Evolutionary conservation across 2,329 filamentous ascomycete species (phyloP).

Genomic region (Trichophyton equinum): DNA sequence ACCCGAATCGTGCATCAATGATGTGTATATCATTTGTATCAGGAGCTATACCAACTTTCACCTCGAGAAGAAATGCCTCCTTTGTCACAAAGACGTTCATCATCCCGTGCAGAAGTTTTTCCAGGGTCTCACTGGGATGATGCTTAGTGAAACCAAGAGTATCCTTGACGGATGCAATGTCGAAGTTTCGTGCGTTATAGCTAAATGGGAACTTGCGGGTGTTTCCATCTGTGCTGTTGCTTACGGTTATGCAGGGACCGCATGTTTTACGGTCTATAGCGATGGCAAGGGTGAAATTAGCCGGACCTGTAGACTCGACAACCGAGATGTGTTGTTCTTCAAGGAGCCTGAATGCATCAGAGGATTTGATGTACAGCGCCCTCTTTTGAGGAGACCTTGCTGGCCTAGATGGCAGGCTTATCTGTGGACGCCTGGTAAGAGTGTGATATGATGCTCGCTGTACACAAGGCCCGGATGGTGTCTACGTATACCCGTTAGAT

Average conservation of each 20-base stretch:
- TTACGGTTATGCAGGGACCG: constrained; percentile 52
- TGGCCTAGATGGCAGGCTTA: neutral
- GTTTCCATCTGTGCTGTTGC: constrained; percentile 34
- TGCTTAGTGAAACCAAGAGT: constrained; percentile 42
- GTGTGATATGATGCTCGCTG: constrained; percentile 46
- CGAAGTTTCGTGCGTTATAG: constrained; percentile 38
- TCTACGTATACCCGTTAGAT: constrained; percentile 12
- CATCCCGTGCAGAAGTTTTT: constrained; percentile 42
- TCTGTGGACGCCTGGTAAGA: constrained; percentile 15
- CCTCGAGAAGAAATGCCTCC: constrained; percentile 52
- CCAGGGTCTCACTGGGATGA: constrained; percentile 30
- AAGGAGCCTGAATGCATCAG: constrained; percentile 45
- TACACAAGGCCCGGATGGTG: constrained; percentile 16
- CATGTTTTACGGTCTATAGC: constrained; percentile 51
- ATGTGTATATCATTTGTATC: constrained; percentile 33
- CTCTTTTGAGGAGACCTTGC: constrained; percentile 31
- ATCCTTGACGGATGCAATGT: constrained; percentile 22
- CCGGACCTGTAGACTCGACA: constrained; percentile 25
- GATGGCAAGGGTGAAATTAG: constrained; percentile 46
- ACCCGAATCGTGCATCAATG: constrained; percentile 46
- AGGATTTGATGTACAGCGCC: constrained; percentile 43
- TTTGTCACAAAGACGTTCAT: constrained; percentile 49
- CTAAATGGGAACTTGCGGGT: constrained; percentile 49
- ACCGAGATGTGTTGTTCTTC: constrained; percentile 38
- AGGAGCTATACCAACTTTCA: constrained; percentile 33